These are phyloP conservation scores for Trichosanthes cucumerina DNA, from an alignment of 306 rosid species.

Conservation along the genomic window DNA sequence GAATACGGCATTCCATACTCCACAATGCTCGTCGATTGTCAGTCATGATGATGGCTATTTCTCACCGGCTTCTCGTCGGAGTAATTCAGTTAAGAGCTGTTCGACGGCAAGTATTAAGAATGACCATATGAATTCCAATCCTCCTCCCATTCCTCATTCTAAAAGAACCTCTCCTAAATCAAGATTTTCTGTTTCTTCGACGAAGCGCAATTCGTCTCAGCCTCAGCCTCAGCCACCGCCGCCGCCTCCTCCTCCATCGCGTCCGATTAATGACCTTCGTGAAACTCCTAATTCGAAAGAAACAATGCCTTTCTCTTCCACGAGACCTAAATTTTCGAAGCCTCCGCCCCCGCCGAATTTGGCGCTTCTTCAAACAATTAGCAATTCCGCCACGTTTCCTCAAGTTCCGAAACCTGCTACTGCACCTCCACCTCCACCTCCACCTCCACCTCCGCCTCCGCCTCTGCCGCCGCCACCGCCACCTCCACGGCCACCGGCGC, in stretches of 20 bases:
- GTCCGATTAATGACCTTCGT: constrained; percentile 5
- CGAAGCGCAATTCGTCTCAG: constrained; percentile 29
- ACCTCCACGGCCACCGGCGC: constrained; percentile 16
- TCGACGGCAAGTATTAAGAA: constrained; percentile 16
- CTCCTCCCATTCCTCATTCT: constrained; percentile 53
- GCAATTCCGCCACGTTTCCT: constrained; percentile 7
- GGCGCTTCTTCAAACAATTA: constrained; percentile 45
- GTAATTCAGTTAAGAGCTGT: constrained; percentile 30
- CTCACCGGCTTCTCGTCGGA: constrained; percentile 65
- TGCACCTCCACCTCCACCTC: constrained; percentile 21
- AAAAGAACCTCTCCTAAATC: constrained; percentile 87
- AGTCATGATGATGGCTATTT: constrained; percentile 55
- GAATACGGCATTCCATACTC: constrained; percentile 65
- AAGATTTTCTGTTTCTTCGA: constrained; percentile 33
- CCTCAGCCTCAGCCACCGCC: constrained; percentile 20
- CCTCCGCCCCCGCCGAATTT: constrained; percentile 33
- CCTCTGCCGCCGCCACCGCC: constrained; percentile 23
- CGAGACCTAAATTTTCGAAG: constrained; percentile 50
- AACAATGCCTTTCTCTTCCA: constrained; percentile 17
- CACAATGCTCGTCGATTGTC: constrained; percentile 52
- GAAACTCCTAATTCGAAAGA: neutral
- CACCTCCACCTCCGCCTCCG: neutral
- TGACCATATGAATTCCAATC: constrained; percentile 12
- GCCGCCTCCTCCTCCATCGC: constrained; percentile 21
- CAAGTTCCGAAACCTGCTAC: constrained; percentile 17